Evolutionary conservation across 345 rosid genomes (phyloP), one percentile per base, ranked within the genome.

Genomic region (Rubroshorea leprosula): DNA sequence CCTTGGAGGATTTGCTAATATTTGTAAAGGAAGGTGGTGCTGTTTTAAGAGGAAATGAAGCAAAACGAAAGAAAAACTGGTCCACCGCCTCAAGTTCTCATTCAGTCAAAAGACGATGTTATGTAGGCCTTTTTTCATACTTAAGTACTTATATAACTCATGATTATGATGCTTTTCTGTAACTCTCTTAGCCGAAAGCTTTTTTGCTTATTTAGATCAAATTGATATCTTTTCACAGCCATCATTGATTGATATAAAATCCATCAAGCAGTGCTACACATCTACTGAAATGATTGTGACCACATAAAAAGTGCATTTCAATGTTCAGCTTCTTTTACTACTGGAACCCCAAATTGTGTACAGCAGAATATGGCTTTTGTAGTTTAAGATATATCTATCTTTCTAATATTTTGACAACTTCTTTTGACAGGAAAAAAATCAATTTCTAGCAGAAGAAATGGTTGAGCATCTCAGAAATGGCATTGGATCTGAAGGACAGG

Each of bases 401-500:
- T 5, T n/a, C 47, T 44, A 44, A 15, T 61, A 29, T 52, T 58
- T 23, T 66, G 6, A 51, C 14, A 3, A 31, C 57, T 51, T 74
- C 49, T 69, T 70, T 47, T 39, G 13, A 47, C 83, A 86, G 98
- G 85, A 67, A 19, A 83, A 77, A 48, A 68, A 72, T 63, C 76
- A 84, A 50, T 74, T 92, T 73, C 65, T 72, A 26, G 87, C 96
- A 12, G 31, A 54, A 12, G 96, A 80, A 75, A 92, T 92, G 89
- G 76, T 86, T 66, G 81, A 83, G 74, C 98, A 92, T 82, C 97
- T 92, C 59, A 76, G 60, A 71, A 63, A 75, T 74, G 84, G 82
- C 72, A 46, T 75, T 61, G 98, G 97, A 67, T 78, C 85, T 49
- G 73, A 68, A 55, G 91, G 91, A 57, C 97, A 92, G 89, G 96